Conservation (phyloP, 2,329 filamentous ascomycete species). For the Scytalidium lignicola region DNA sequence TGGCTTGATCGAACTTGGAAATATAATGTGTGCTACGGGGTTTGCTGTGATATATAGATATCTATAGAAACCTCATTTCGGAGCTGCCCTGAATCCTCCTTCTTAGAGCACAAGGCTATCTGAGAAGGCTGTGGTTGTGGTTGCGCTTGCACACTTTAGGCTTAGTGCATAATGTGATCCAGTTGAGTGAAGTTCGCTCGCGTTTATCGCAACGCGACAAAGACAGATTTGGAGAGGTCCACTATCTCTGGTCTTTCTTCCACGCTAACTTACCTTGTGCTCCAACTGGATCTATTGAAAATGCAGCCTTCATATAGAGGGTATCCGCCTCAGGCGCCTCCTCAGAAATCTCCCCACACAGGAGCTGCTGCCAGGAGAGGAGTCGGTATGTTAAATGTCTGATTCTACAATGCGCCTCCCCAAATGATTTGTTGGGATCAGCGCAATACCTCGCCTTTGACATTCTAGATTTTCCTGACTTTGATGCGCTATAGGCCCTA, state of each 20-base stretch:
- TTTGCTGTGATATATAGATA: not conserved
- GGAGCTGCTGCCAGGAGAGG: slow-evolving; percentile 24
- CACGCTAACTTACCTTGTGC: not conserved
- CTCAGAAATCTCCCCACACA: slow-evolving; percentile 24
- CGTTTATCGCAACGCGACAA: slow-evolving; percentile 1
- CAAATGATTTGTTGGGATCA: not conserved
- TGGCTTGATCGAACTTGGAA: not conserved
- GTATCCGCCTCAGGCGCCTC: slow-evolving; percentile 14
- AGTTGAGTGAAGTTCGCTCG: not conserved
- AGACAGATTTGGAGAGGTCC: not conserved
- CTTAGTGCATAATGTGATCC: not conserved
- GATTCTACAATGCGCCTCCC: not conserved
- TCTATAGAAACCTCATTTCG: too few species aligned
- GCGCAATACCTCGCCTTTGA: not conserved
- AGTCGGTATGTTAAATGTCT: slow-evolving; percentile 28
- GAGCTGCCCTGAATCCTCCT: too few species aligned
- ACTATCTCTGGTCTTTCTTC: not conserved
- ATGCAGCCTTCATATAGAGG: slow-evolving; percentile 27
- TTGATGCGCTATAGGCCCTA: slow-evolving; percentile 19
- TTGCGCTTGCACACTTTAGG: not conserved
- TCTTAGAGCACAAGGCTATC: not conserved
- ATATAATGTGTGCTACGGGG: not conserved
- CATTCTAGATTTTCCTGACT: slow-evolving; percentile 5
- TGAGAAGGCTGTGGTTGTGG: not conserved
- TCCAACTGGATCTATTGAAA: slow-evolving; percentile 4